Base-by-base conservation (phyloP, 108 stramenopile genomes). In the Cyclotella cryptica region DNA sequence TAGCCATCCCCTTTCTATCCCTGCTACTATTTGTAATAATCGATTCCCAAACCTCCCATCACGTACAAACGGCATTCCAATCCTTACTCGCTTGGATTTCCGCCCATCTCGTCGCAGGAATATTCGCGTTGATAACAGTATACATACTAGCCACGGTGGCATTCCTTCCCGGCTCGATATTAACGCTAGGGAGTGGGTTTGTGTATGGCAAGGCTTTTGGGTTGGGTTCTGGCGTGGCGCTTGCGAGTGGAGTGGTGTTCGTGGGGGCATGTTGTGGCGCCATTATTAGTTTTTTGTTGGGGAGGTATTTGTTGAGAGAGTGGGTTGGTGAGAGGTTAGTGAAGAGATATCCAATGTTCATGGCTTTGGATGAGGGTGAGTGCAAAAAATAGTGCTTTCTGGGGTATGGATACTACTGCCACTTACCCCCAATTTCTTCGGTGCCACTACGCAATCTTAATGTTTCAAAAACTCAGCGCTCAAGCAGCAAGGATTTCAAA, bases 101-200 rank as follows among this genome's bases (percentile, higher is more conserved):
- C 46, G 74, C 81, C 52, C 86, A 92, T 69, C 66, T 90, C 19
- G 71, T 82, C 19, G 79, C 65, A 13, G 92, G 92, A 17, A 46
- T 88, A 14, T 86, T 92, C 69, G 88, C 80, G 14, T 92, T 89
- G 42, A 85, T 83, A 22, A 58, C 72, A 5, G 89, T 92, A 1
- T 92, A 92, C 61, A 85, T 86, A 41, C 43, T 88, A 13, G 85
- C 89, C 6, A 91, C 93, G 6, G 78, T 94, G 13, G 62, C 85
- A 7, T 90, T 90, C 53, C 55, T 94, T 42, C 93, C 93, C 1
- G 93, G 93, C 22, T 75, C 85, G 5, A 72, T 94, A 51, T 63
- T 94, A 15, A 94, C 93, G 0, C 66, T 94, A 15, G 93, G 93
- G 17, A 84, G 86, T 67, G 91, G 91, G 0, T 92, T 90, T 67